phyloP scores from a whole-genome alignment of 192 early-diverging fungal genomes.

The Rhizophagus sp. region DNA sequence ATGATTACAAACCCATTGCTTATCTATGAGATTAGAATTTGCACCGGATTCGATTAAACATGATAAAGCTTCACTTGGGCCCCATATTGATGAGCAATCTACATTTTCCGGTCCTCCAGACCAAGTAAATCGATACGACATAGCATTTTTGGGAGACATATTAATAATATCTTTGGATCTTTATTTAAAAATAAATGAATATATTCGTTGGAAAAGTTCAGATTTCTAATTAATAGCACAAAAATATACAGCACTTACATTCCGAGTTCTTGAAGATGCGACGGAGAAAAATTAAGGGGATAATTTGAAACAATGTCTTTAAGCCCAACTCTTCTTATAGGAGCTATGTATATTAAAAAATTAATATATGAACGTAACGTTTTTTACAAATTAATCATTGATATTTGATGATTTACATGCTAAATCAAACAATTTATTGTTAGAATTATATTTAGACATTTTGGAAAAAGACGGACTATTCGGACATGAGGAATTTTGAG shows the following conservation, averaged over 20 bases:
- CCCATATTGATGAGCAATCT: constrained; percentile 39
- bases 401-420: background rate
- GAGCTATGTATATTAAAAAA: background rate
- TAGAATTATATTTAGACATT: background rate
- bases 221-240: background rate
- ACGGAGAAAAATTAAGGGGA: background rate
- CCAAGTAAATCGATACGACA: constrained; percentile 27
- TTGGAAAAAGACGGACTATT: background rate
- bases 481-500: background rate
- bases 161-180: constrained; percentile 35
- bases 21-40: constrained; percentile 26
- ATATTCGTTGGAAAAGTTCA: background rate
- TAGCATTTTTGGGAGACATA: constrained; percentile 35
- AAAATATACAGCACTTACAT: background rate
- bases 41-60: constrained; percentile 47
- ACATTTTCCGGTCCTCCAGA: background rate
- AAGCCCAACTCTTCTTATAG: background rate
- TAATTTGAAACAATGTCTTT: constrained; percentile 5
- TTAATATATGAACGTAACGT: background rate
- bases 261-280: background rate
- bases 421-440: constrained; percentile 1
- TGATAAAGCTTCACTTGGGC: constrained; percentile 40
- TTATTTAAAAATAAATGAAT: background rate
- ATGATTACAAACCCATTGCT: constrained; percentile 63
- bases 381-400: background rate